Evolutionary conservation across 2,329 filamentous ascomycete genomes (phyloP), one percentile per base, ranked within the genome.

Genomic region (Alternaria panax): DNA sequence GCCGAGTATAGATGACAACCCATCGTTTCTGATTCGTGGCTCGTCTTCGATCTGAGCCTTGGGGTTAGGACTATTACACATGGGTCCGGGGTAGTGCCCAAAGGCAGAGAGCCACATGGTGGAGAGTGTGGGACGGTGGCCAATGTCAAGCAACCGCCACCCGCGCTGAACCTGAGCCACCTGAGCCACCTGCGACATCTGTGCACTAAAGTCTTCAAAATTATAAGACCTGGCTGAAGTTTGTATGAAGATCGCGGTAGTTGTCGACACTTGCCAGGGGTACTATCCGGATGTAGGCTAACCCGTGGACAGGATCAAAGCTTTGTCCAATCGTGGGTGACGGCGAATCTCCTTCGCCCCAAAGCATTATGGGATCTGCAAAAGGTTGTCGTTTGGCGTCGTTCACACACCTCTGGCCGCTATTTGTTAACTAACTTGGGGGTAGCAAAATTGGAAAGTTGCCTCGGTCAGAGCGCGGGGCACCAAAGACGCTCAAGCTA

Each of bases 211-310:
- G 20, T 48, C 45, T 28, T 2, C 20, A 22, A 36, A 14, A 22
- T 32, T 36, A 20, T 48, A 34, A 48, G 20, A 24, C 45, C 30
- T 34, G 30, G 30, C 30, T 48, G 45, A 48, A 34, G 14, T 48
- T n/a, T 16, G 28, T 48, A 48, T 48, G 45, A 20, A 46, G 27
- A 11, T 27, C 34, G 20, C 27, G 27, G 41, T 34, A 28, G n/a
- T 43, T 46, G 24, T n/a, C 24, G 20, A 42, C 22, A 47, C 27
- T 54, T 54, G 22, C 42, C 41, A 47, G 41, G 51, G 51, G 51
- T 47, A 43, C n/a, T 24, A 36, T 34, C 27, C 41, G 41, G 51
- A 54, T 27, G 24, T 45, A 47, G 24, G 41, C 51, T 20, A 38
- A 27, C 28, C 51, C 51, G 51, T n/a, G 41, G 40, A 30, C 32